Evolutionary conservation across 129 eudicot species (phyloP).

Genomic region (Solidago caesia): DNA sequence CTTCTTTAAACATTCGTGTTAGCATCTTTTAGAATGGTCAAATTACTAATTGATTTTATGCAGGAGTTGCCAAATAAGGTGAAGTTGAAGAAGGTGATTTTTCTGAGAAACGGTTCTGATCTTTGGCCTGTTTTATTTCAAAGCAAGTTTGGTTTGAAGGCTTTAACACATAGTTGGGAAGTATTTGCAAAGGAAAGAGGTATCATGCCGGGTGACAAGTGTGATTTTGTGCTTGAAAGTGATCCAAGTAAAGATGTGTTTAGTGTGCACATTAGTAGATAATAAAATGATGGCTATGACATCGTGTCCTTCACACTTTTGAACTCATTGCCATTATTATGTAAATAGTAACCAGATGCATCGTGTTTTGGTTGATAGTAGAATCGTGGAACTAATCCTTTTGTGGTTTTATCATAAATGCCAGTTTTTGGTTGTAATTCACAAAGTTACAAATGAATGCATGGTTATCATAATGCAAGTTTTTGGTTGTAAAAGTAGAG

Average conservation of each 20-base stretch:
- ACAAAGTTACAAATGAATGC: background rate
- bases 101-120: slow-evolving; percentile 31
- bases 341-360: slow-evolving; percentile 9
- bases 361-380: slow-evolving; percentile 1
- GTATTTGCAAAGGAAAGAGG: slow-evolving; percentile 32
- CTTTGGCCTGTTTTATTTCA: slow-evolving; percentile 45
- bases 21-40: background rate
- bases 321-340: background rate
- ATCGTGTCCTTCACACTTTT: slow-evolving; percentile 7
- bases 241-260: slow-evolving; percentile 2
- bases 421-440: background rate
- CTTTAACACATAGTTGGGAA: slow-evolving; percentile 41
- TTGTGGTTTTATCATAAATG: background rate
- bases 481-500: background rate
- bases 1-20: background rate
- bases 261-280: slow-evolving; percentile 8
- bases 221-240: slow-evolving; percentile 37
- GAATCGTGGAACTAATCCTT: slow-evolving; percentile 12
- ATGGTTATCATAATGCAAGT: background rate
- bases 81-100: slow-evolving; percentile 19
- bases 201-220: slow-evolving; percentile 38
- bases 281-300: slow-evolving; percentile 3
- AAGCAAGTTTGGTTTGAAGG: slow-evolving; percentile 33
- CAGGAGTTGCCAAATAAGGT: slow-evolving; percentile 43
- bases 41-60: background rate